Percentiles rank a stretch among this genome's conserved stretches.
Conservation (phyloP, 2,329 filamentous ascomycete genomes). For the Cladosporium phlei region DNA sequence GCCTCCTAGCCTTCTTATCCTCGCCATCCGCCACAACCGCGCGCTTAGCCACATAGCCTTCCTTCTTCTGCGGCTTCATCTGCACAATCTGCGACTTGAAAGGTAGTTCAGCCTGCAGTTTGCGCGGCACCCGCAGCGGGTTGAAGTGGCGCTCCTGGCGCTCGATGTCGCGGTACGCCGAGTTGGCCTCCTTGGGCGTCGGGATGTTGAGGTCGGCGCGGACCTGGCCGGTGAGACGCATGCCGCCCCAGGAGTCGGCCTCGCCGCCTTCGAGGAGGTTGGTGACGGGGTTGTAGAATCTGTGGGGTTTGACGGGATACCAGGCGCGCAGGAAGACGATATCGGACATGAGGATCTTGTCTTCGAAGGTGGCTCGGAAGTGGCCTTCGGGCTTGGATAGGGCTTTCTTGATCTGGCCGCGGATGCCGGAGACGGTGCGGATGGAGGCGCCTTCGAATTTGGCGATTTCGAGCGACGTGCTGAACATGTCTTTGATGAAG, state of each 20-base stretch:
- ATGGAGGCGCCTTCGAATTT: constrained; percentile 97
- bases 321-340: constrained; percentile 94
- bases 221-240: constrained; percentile 91
- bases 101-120: constrained; percentile 76
- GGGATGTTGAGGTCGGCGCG: constrained; percentile 69
- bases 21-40: constrained; percentile 78
- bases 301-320: constrained; percentile 91
- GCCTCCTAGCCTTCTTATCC: constrained; percentile 79
- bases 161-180: constrained; percentile 67
- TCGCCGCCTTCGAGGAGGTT: constrained; percentile 67
- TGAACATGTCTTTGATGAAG: constrained; percentile 99
- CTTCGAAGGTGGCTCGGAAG: constrained; percentile 96
- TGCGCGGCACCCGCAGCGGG: constrained; percentile 67
- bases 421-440: constrained; percentile 90
- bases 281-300: constrained; percentile 94
- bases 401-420: constrained; percentile 95
- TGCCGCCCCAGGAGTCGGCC: constrained; percentile 66
- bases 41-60: constrained; percentile 92
- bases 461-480: constrained; percentile 82
- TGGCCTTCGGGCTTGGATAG: constrained; percentile 89
- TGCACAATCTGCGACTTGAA: constrained; percentile 86
- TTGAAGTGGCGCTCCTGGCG: constrained; percentile 49
- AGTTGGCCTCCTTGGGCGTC: constrained; percentile 78
- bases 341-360: constrained; percentile 95
- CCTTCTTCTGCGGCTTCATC: constrained; percentile 73